These are phyloP conservation scores for Rhizopogon salebrosus DNA, from an alignment of 768 basidiomycete genomes.

Conservation along the genomic window DNA sequence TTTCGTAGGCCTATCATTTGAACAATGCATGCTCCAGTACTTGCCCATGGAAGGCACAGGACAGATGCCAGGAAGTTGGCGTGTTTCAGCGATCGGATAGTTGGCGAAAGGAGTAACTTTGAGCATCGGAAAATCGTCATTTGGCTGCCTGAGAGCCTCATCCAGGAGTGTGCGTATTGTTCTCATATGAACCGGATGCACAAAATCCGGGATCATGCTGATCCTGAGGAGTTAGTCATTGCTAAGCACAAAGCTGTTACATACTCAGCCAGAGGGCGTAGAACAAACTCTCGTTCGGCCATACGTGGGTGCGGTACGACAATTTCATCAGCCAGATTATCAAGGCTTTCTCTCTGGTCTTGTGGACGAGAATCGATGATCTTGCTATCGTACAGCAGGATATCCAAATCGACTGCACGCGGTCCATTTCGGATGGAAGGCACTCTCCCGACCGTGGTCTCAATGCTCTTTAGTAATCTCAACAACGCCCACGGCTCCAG, in stretches of 20 bases:
- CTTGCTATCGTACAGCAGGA: slow-evolving; percentile 65
- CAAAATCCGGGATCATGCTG: slow-evolving; percentile 76
- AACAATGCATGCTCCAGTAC: slow-evolving; percentile 21
- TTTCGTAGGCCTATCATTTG: slow-evolving; percentile 21
- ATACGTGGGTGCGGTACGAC: slow-evolving; percentile 84
- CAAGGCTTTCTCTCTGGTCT: slow-evolving; percentile 33
- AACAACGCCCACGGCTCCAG: slow-evolving; percentile 58
- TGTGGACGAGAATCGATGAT: slow-evolving; percentile 53
- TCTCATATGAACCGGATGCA: slow-evolving; percentile 56
- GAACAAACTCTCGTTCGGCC: slow-evolving; percentile 85
- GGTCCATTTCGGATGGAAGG: slow-evolving; percentile 83
- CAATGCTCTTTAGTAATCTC: slow-evolving; percentile 63
- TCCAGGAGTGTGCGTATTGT: slow-evolving; percentile 43
- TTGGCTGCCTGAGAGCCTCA: slow-evolving; percentile 30
- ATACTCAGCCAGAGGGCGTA: slow-evolving; percentile 86
- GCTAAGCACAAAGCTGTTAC: background rate
- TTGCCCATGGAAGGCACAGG: slow-evolving; percentile 16
- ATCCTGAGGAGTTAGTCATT: background rate
- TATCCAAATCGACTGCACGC: slow-evolving; percentile 84
- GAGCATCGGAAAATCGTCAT: slow-evolving; percentile 44
- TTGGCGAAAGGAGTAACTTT: slow-evolving; percentile 74
- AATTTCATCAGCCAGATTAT: slow-evolving; percentile 62
- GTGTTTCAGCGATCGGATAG: slow-evolving; percentile 33
- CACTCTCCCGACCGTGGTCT: slow-evolving; percentile 57
- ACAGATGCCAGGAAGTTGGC: slow-evolving; percentile 4